Conservation (phyloP, 2,329 filamentous ascomycete species). For the Aspergillus sp. region DNA sequence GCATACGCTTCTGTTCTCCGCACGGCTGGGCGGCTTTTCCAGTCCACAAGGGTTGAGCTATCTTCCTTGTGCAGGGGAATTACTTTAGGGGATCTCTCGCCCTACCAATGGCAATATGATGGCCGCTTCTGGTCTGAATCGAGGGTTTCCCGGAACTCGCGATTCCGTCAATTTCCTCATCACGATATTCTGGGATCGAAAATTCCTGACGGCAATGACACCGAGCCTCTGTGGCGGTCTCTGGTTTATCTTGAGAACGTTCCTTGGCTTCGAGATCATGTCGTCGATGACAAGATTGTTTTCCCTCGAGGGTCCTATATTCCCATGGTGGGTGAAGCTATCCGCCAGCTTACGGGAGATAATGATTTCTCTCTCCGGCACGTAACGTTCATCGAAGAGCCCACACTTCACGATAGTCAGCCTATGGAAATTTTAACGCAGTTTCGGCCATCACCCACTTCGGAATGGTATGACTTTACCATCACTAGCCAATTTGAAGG, state of each 20-base stretch:
- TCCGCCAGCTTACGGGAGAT: neutral
- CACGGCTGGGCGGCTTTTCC: constrained; percentile 13
- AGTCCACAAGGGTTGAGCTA: constrained; percentile 2
- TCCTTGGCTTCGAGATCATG: constrained; percentile 15
- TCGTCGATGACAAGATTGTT: constrained; percentile 3
- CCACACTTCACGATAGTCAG: constrained; percentile 17
- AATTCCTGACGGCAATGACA: constrained; percentile 17
- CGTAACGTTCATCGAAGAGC: neutral
- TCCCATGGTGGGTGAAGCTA: neutral
- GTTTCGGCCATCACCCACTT: constrained; percentile 14
- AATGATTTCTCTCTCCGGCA: neutral
- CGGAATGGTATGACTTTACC: constrained; percentile 28
- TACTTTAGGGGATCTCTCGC: constrained; percentile 31
- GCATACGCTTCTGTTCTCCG: constrained; percentile 10
- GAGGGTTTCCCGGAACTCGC: constrained; percentile 19
- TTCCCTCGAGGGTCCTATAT: constrained; percentile 12
- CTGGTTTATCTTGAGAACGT: constrained; percentile 30
- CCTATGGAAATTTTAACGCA: constrained; percentile 22
- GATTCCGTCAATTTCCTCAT: constrained; percentile 23
- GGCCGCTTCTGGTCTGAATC: constrained; percentile 41
- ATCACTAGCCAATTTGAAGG: constrained; percentile 23
- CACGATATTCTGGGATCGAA: constrained; percentile 26
- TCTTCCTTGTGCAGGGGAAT: neutral
- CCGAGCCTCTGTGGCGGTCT: constrained; percentile 47
- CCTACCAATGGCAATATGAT: constrained; percentile 46